Conservation (phyloP, 805 yeast genomes). For the Kodamaea hsintzibuensis region DNA sequence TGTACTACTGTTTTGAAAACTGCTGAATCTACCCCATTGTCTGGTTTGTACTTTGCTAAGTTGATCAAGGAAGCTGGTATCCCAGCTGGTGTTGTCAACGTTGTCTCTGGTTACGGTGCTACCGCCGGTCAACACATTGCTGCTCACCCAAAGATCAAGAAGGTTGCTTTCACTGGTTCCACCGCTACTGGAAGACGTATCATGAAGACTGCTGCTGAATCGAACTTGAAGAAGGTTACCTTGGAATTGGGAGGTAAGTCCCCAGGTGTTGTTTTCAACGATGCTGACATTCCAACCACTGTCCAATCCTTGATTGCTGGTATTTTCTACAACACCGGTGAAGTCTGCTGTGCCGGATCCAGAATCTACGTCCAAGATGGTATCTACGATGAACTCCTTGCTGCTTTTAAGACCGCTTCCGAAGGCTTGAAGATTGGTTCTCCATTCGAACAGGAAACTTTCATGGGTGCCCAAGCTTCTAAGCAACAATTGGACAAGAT, state of each 20-base stretch:
- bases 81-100: constrained; percentile 89
- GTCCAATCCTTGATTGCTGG: constrained; percentile 76
- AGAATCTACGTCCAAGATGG: constrained; percentile 86
- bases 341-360: constrained; percentile 94
- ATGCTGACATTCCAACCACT: constrained; percentile 77
- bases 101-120: constrained; percentile 84
- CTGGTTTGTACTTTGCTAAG: constrained; percentile 74
- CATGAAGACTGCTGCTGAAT: constrained; percentile 75
- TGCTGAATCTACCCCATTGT: constrained; percentile 89
- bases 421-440: constrained; percentile 66
- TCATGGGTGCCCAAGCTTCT: constrained; percentile 94
- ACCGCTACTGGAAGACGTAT: constrained; percentile 86
- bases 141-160: constrained; percentile 76
- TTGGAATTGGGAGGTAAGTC: constrained; percentile 97
- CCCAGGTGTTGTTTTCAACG: constrained; percentile 85
- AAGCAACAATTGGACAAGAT: constrained; percentile 76
- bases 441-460: constrained; percentile 75
- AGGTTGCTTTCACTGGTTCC: constrained; percentile 94
- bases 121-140: constrained; percentile 82
- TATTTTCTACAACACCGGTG: constrained; percentile 93
- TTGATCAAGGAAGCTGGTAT: constrained; percentile 79
- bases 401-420: constrained; percentile 60
- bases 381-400: constrained; percentile 74
- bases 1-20: constrained; percentile 86
- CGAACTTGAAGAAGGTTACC: constrained; percentile 85